phyloP scores from a whole-genome alignment of 164 flowering plant genomes.

The Nymphaea colorata region DNA sequence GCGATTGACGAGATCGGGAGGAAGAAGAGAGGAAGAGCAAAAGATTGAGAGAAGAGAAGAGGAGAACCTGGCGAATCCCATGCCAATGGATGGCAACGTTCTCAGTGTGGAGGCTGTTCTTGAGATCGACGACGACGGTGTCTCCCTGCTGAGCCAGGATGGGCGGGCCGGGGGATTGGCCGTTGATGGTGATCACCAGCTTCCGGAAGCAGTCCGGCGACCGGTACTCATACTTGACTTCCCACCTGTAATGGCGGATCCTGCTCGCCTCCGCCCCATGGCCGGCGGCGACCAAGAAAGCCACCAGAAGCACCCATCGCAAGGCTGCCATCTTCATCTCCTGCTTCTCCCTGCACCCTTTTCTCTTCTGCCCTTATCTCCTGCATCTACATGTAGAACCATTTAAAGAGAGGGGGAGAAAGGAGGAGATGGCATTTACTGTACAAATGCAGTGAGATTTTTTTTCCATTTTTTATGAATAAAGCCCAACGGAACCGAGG shows the following conservation, averaged over 20 bases:
- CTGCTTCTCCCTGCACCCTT: too few relatives aligned
- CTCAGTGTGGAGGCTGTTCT: constrained; percentile 59
- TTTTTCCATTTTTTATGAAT: too few relatives aligned
- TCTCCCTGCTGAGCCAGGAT: constrained; percentile 62
- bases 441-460: too few relatives aligned
- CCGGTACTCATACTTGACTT: constrained; percentile 55
- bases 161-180: constrained; percentile 66
- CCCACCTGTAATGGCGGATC: constrained; percentile 54
- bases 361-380: too few relatives aligned
- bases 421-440: too few relatives aligned
- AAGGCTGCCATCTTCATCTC: too few relatives aligned
- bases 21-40: too few relatives aligned
- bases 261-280: constrained; percentile 21
- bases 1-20: too few relatives aligned
- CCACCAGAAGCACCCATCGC: background rate
- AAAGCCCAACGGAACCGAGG: too few relatives aligned
- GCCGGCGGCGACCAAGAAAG: background rate
- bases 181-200: constrained; percentile 57
- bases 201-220: constrained; percentile 74
- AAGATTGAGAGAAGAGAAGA: background rate
- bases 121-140: constrained; percentile 68
- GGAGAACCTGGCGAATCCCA: constrained; percentile 74
- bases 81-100: constrained; percentile 90
- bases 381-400: too few relatives aligned
- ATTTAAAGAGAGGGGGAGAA: too few relatives aligned